phyloP scores from a whole-genome alignment of 2,329 filamentous ascomycete genomes.

The Stagonosporopsis vannaccii region DNA sequence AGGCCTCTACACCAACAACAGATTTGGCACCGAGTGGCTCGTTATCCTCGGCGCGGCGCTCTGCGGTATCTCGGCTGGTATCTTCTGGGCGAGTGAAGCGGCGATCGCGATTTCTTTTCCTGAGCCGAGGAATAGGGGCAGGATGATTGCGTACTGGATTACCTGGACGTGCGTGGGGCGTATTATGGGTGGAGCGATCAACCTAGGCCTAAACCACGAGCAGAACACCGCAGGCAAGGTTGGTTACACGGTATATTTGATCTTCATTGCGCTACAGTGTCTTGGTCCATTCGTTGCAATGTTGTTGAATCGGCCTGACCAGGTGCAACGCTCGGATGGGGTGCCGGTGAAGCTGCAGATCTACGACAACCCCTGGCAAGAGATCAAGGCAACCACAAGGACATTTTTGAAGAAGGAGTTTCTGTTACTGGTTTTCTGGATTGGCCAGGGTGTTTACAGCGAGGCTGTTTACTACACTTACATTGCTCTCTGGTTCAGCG shows the following conservation, averaged over 20 bases:
- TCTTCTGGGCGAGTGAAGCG: slow-evolving; percentile 26
- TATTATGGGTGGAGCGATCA: slow-evolving; percentile 60
- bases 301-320: slow-evolving; percentile 54
- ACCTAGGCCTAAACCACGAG: slow-evolving; percentile 57
- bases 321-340: slow-evolving; percentile 53
- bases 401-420: slow-evolving; percentile 54
- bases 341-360: slow-evolving; percentile 41
- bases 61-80: slow-evolving; percentile 22
- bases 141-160: slow-evolving; percentile 56
- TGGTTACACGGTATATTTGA: slow-evolving; percentile 49
- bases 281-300: slow-evolving; percentile 55
- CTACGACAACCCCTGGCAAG: slow-evolving; percentile 50
- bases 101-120: slow-evolving; percentile 22
- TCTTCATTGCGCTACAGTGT: slow-evolving; percentile 56
- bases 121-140: slow-evolving; percentile 8
- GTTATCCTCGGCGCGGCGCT: slow-evolving; percentile 21
- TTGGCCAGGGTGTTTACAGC: slow-evolving; percentile 16
- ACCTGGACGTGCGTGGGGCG: slow-evolving; percentile 61
- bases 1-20: slow-evolving; percentile 24
- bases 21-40: slow-evolving; percentile 25
- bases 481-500: slow-evolving; percentile 60
- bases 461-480: slow-evolving; percentile 50
- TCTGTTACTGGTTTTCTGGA: slow-evolving; percentile 54
- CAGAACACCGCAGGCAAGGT: slow-evolving; percentile 54
- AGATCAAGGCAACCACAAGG: slow-evolving; percentile 11